These are phyloP conservation scores for Imleria badia DNA, from an alignment of 768 basidiomycete genomes.

Conservation along the genomic window DNA sequence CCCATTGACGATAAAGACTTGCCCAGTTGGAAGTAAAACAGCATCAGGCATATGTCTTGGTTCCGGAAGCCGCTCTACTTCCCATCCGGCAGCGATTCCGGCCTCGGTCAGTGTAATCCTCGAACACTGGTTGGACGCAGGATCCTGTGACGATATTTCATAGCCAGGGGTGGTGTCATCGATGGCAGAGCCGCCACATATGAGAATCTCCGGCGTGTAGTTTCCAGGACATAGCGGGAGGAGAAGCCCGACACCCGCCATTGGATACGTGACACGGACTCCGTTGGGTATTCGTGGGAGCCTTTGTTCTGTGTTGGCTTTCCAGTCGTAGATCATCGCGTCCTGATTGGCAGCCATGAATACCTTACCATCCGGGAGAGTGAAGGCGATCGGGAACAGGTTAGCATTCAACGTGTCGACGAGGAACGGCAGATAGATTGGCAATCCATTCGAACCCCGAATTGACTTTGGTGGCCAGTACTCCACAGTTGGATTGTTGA, in stretches of 20 bases:
- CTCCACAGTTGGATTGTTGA: slow-evolving; percentile 80
- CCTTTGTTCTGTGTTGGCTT: slow-evolving; percentile 53
- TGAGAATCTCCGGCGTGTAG: slow-evolving; percentile 66
- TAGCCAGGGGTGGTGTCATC: slow-evolving; percentile 59
- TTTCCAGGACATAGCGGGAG: slow-evolving; percentile 67
- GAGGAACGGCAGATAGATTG: slow-evolving; percentile 63
- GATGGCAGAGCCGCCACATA: slow-evolving; percentile 75
- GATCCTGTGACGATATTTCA: slow-evolving; percentile 68
- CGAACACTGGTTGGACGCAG: slow-evolving; percentile 72
- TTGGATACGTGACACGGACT: slow-evolving; percentile 80
- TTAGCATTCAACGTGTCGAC: slow-evolving; percentile 77
- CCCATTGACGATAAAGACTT: slow-evolving; percentile 75
- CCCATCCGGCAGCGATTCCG: slow-evolving; percentile 70
- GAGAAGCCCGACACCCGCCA: slow-evolving; percentile 73
- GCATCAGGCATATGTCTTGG: slow-evolving; percentile 78
- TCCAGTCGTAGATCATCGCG: slow-evolving; percentile 80
- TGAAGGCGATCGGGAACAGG: slow-evolving; percentile 75
- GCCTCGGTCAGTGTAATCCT: slow-evolving; percentile 63
- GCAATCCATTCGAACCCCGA: slow-evolving; percentile 63
- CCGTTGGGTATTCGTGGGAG: slow-evolving; percentile 74
- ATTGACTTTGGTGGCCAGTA: slow-evolving; percentile 81
- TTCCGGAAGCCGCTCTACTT: slow-evolving; percentile 71
- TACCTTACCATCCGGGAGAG: slow-evolving; percentile 64
- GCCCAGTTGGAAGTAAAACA: slow-evolving; percentile 77
- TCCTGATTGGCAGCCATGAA: slow-evolving; percentile 80